Conservation (phyloP, 148 eudicot genomes). For the Nyssa sinensis region DNA sequence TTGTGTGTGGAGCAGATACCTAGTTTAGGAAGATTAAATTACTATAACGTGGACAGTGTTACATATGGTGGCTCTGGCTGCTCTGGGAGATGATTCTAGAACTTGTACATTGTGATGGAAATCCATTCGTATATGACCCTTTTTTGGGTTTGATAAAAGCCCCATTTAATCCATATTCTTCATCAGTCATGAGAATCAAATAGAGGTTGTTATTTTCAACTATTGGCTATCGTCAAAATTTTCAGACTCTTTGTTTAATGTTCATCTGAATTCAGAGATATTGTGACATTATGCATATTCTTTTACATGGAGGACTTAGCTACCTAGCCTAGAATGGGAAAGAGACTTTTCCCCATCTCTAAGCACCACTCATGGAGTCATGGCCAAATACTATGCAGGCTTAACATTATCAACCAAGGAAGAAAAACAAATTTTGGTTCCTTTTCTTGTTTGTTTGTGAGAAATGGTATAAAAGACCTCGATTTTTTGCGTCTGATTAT, state of each 20-base stretch:
- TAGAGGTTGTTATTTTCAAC: not conserved
- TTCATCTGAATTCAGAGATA: not conserved
- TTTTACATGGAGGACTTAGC: not conserved
- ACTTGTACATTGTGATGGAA: not conserved
- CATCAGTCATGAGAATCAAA: not conserved
- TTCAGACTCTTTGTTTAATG: not conserved
- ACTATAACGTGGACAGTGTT: not conserved
- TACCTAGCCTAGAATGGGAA: not conserved
- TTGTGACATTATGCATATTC: too few species aligned
- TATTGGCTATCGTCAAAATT: not conserved
- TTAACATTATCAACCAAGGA: too few species aligned
- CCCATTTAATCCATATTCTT: not conserved
- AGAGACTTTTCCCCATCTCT: too few species aligned
- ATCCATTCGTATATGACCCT: not conserved
- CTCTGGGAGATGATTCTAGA: not conserved
- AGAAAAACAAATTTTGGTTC: too few species aligned
- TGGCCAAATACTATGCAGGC: too few species aligned
- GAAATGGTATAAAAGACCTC: too few species aligned
- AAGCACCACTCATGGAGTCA: too few species aligned
- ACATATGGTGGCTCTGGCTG: not conserved
- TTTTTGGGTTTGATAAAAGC: not conserved
- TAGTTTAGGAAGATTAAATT: not conserved
- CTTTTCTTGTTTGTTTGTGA: not conserved
- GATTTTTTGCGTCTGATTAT: too few species aligned
- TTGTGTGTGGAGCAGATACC: not conserved